Evolutionary conservation across 2,329 filamentous ascomycete species (phyloP).

Genomic region (Colletotrichum australisinense): DNA sequence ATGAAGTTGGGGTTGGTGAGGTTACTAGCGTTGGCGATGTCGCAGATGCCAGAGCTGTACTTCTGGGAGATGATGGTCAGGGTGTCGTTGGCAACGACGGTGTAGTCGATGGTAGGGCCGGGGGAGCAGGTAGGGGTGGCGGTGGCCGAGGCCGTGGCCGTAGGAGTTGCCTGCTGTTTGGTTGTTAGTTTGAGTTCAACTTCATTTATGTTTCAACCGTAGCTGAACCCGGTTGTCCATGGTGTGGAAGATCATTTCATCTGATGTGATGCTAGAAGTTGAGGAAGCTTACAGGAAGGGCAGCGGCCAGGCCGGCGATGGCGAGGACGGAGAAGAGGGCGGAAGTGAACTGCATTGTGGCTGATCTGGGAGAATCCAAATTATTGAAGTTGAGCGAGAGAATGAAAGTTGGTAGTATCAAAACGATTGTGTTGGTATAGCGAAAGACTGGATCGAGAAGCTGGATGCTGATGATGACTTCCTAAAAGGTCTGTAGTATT

Average conservation of each 20-base stretch:
- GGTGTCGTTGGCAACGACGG: constrained; percentile 12
- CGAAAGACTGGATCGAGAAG: constrained; percentile 21
- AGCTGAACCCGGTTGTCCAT: too few relatives aligned
- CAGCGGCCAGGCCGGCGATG: constrained; percentile 10
- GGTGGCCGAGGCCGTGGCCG: neutral
- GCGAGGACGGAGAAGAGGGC: constrained; percentile 24
- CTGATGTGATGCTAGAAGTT: too few relatives aligned
- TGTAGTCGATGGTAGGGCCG: constrained; percentile 17
- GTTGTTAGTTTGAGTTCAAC: neutral
- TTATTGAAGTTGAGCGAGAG: neutral
- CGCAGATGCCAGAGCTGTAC: constrained; percentile 27
- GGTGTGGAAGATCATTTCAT: too few relatives aligned
- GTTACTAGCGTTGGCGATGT: constrained; percentile 11
- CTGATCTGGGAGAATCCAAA: neutral
- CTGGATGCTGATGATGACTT: constrained; percentile 10
- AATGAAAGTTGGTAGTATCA: neutral
- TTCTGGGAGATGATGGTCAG: constrained; percentile 21
- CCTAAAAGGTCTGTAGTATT: too few relatives aligned
- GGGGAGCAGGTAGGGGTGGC: constrained; percentile 18
- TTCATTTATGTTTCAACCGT: neutral
- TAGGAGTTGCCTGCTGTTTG: constrained; percentile 6
- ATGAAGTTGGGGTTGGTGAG: constrained; percentile 25
- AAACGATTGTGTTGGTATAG: constrained; percentile 10
- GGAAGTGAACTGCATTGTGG: constrained; percentile 24
- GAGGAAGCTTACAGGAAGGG: constrained; percentile 15